phyloP scores from a whole-genome alignment of 2,329 filamentous ascomycete genomes.

The Epichloe sylvatica region DNA sequence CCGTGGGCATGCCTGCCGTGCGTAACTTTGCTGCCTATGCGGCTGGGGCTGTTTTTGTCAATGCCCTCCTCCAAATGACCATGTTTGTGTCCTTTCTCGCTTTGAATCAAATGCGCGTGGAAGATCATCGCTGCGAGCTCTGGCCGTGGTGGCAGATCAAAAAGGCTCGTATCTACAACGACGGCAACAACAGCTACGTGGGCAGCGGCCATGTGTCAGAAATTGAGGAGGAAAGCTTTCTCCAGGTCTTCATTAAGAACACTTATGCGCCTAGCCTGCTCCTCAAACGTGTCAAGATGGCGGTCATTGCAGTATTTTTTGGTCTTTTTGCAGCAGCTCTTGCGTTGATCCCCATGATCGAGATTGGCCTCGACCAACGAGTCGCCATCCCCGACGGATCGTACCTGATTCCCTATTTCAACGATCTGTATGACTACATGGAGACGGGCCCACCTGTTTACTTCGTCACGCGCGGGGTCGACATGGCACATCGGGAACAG shows the following conservation, averaged over 20 bases:
- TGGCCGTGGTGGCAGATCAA: constrained; percentile 78
- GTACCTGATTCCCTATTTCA: constrained; percentile 91
- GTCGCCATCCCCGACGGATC: constrained; percentile 89
- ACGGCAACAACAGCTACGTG: constrained; percentile 39
- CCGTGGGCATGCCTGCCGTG: constrained; percentile 95
- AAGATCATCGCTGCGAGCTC: constrained; percentile 79
- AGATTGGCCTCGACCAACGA: constrained; percentile 84
- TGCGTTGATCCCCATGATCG: constrained; percentile 68
- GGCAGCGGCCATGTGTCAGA: constrained; percentile 49
- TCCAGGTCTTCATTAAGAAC: constrained; percentile 84
- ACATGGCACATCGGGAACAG: constrained; percentile 58
- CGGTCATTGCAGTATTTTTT: constrained; percentile 67
- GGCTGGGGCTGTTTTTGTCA: constrained; percentile 90
- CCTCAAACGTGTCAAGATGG: constrained; percentile 63
- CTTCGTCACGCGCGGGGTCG: constrained; percentile 75
- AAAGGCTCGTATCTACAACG: constrained; percentile 54
- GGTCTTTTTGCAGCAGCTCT: constrained; percentile 76
- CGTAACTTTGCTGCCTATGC: constrained; percentile 96
- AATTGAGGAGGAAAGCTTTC: constrained; percentile 64
- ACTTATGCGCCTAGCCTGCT: constrained; percentile 73
- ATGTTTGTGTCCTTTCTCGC: constrained; percentile 91
- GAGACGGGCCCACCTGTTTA: constrained; percentile 88
- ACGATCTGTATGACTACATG: constrained; percentile 88
- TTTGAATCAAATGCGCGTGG: constrained; percentile 81
- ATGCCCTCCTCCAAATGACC: constrained; percentile 89